Base-by-base conservation (phyloP, 371 early-diverging fungal species). In the Apophysomyces elegans region DNA sequence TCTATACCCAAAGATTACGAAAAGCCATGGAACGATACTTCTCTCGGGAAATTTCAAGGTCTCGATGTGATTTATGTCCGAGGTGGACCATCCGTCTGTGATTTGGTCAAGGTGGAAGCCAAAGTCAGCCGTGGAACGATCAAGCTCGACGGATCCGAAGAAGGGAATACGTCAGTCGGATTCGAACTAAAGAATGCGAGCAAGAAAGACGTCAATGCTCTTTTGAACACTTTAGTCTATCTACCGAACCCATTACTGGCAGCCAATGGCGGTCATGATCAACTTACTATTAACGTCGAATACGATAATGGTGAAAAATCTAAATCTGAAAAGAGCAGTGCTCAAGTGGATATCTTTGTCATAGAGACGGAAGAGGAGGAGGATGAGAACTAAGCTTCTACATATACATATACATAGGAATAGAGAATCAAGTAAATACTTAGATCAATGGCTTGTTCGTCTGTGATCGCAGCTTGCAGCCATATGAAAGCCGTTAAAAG, bases 21-120 rank as follows among this genome's bases (percentile, higher is more conserved):
- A 21, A 57, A 62, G 6, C 37, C 71, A 21, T 62, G 84, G 7
- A 61, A 65, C 16, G 78, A 77, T 11, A 73, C 83, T 37, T 56
- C 69, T 1, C 77, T 79, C 7, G 88, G 88, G 0, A 72, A 78
- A 45, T 84, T 86, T 70, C 83, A 78, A 64, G 88, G 88, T 1
- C 58, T 86, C 7, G 78, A 85, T 60, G 81, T 81, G 0, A 69
- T 88, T 7, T 88, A 81, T 68, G 71, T 86, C 5, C 80, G 84
- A 11, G 88, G 88, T 37, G 79, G 79, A 0, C 77, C 80, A 13
- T 65, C 71, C 11, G 46, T 43, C 7, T 59, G 73, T 1, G 50
- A 62, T 7, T 58, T 68, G 18, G 71, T 74, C 8, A 64, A 59
- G 0, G 58, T 83, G 2, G 59, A 72, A 21, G 16, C 78, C 1